Base-by-base conservation (phyloP, 768 basidiomycete genomes). In the Russula foetens region DNA sequence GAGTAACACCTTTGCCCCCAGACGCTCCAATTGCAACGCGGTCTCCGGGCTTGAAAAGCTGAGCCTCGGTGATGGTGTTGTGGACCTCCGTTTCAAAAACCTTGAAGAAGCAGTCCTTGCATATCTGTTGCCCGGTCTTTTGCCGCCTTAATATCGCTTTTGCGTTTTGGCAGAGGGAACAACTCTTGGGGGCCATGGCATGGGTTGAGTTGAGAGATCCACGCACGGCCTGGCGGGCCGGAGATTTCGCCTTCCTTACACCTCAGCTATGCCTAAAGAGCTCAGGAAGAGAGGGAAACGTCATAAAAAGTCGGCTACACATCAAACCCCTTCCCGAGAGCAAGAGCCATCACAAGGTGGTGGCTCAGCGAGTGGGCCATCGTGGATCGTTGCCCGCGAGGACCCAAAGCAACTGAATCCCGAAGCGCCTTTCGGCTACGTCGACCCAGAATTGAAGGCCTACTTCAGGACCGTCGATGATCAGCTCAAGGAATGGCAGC, bases 11-110 rank as follows among this genome's bases (percentile, higher is more conserved):
- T 82, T 99, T 99, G 47, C 97, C 97, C 48, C 97, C 97, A 54
- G 93, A 97, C 55, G 97, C 97, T 33, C 97, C 97, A 60, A 99
- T 98, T 26, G 97, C 97, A 41, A 99, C 93, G 64, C 84, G 79
- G 74, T 99, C 93, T 35, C 95, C 92, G 12, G 84, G 78, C 69
- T 84, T 85, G 79, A 99, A 99, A 4, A 99, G 77, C 57, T 77
- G 76, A 12, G 91, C 82, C 68, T 90, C 81, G 7, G 78, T 84
- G 70, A 98, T 98, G 1, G 97, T 98, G 71, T 95, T 88, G 76
- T 99, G 97, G 29, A 99, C 87, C 71, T 99, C 97, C 0, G 93
- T 96, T 77, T 99, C 97, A 68, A 99, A 99, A 43, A 98, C 94
- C 66, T 84, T 84, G 77, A 92, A 99, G 75, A 95, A 97, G 71